Evolutionary conservation across 768 basidiomycete species (phyloP).

Genomic region (Hortiboletus flavorubellus): DNA sequence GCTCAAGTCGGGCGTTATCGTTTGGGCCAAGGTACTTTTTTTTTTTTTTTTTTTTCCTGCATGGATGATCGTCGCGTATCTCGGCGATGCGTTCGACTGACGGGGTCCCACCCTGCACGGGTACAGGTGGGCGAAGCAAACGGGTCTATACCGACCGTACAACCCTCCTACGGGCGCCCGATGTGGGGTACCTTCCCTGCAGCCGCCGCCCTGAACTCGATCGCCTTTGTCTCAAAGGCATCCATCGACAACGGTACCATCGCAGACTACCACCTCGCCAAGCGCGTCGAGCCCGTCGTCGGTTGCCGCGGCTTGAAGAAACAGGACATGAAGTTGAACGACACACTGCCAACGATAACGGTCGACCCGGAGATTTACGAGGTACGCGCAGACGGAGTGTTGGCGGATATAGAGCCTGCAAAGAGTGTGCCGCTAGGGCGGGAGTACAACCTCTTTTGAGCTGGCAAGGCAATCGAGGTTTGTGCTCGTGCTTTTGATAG

Average conservation of each 20-base stretch:
- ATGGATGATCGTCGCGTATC: not conserved
- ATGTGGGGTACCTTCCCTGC: slow-evolving; percentile 90
- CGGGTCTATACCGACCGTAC: slow-evolving; percentile 93
- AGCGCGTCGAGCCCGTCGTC: slow-evolving; percentile 70
- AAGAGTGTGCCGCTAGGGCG: slow-evolving; percentile 61
- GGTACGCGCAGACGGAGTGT: slow-evolving; percentile 73
- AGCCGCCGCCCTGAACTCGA: slow-evolving; percentile 80
- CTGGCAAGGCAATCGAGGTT: not conserved
- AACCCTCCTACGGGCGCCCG: slow-evolving; percentile 79
- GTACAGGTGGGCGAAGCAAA: slow-evolving; percentile 90
- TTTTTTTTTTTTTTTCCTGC: too few species aligned
- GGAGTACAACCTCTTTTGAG: slow-evolving; percentile 79
- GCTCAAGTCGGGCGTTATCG: slow-evolving; percentile 92
- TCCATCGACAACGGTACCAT: slow-evolving; percentile 61
- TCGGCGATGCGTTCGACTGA: not conserved
- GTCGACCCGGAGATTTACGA: slow-evolving; percentile 94
- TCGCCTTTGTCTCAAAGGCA: slow-evolving; percentile 79
- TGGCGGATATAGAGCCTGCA: slow-evolving; percentile 77
- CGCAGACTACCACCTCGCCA: slow-evolving; percentile 64
- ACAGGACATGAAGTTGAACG: slow-evolving; percentile 94
- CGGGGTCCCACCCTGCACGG: not conserved
- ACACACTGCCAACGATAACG: slow-evolving; percentile 70
- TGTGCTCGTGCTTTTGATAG: not conserved
- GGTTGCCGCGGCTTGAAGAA: slow-evolving; percentile 76
- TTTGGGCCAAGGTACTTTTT: slow-evolving; percentile 71